Conservation (phyloP, 306 rosid species). For the Prunus mume region DNA sequence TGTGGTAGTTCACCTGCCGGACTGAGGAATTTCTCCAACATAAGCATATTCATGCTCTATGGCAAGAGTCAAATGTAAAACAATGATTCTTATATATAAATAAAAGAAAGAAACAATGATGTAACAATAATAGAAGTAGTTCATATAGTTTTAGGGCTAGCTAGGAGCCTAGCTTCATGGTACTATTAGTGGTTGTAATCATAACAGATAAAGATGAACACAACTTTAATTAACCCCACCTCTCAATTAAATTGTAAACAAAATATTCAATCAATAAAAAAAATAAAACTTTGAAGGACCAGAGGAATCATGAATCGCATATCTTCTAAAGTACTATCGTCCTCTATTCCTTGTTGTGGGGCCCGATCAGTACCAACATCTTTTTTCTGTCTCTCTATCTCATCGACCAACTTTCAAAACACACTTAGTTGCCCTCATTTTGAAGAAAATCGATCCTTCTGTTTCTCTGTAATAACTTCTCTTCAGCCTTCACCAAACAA, state of each 20-base stretch:
- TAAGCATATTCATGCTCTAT: not conserved
- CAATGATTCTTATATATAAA: not conserved
- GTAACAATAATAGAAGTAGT: slow-evolving; percentile 41
- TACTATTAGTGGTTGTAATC: slow-evolving; percentile 51
- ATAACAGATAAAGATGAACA: slow-evolving; percentile 34
- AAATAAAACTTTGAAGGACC: slow-evolving; percentile 23
- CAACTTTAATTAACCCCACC: slow-evolving; percentile 26
- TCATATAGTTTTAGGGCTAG: not conserved
- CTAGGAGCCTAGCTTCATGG: slow-evolving; percentile 28
- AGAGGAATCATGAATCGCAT: slow-evolving; percentile 21
- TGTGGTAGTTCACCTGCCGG: no score
- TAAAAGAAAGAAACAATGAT: slow-evolving; percentile 35
- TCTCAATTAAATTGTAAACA: not conserved
- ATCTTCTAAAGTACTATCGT: slow-evolving; percentile 26
- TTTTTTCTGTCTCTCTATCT: slow-evolving; percentile 7
- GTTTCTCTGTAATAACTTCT: not conserved
- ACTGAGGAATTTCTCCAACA: no score
- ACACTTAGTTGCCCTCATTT: slow-evolving; percentile 22
- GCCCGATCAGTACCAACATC: slow-evolving; percentile 7
- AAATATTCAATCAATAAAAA: not conserved
- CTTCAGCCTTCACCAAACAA: not conserved
- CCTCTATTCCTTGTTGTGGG: slow-evolving; percentile 30
- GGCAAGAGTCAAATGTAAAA: not conserved
- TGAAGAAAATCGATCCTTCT: not conserved
- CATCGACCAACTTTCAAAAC: slow-evolving; percentile 17